Percentiles rank a stretch among this genome's conserved stretches.
Conservation (phyloP, 2,329 filamentous ascomycete species). For the Domatiomyces globalis region DNA sequence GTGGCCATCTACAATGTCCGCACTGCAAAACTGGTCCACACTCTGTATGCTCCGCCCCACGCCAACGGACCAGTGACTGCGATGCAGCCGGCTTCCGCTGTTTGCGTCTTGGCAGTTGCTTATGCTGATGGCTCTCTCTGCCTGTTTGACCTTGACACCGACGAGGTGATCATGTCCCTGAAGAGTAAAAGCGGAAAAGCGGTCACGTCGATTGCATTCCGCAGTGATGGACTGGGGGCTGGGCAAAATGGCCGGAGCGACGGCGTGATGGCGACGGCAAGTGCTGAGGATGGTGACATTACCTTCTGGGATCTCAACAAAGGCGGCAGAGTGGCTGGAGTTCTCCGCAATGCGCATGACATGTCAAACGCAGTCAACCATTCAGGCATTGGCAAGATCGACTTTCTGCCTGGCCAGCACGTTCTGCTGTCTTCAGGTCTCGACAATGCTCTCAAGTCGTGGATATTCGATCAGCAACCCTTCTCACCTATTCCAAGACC, state of each 20-base stretch:
- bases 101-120: slow-evolving; percentile 77
- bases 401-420: slow-evolving; percentile 80
- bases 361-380: slow-evolving; percentile 43
- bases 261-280: slow-evolving; percentile 89
- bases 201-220: slow-evolving; percentile 74
- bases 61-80: slow-evolving; percentile 72
- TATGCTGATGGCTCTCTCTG: slow-evolving; percentile 66
- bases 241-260: slow-evolving; percentile 72
- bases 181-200: slow-evolving; percentile 25
- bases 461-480: slow-evolving; percentile 88
- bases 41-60: slow-evolving; percentile 60
- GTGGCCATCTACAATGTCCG: slow-evolving; percentile 97
- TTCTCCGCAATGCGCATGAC: slow-evolving; percentile 77
- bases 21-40: slow-evolving; percentile 80
- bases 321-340: slow-evolving; percentile 71
- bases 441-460: slow-evolving; percentile 88
- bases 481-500: slow-evolving; percentile 77
- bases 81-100: slow-evolving; percentile 65
- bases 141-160: slow-evolving; percentile 68
- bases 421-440: slow-evolving; percentile 79
- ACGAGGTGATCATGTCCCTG: slow-evolving; percentile 50
- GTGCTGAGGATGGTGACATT: slow-evolving; percentile 65
- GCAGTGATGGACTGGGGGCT: slow-evolving; percentile 76
- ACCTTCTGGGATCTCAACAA: slow-evolving; percentile 93
- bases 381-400: slow-evolving; percentile 64